These are phyloP conservation scores for Aspergillus spinulosporus DNA, from an alignment of 2,329 filamentous ascomycete genomes.

Conservation along the genomic window DNA sequence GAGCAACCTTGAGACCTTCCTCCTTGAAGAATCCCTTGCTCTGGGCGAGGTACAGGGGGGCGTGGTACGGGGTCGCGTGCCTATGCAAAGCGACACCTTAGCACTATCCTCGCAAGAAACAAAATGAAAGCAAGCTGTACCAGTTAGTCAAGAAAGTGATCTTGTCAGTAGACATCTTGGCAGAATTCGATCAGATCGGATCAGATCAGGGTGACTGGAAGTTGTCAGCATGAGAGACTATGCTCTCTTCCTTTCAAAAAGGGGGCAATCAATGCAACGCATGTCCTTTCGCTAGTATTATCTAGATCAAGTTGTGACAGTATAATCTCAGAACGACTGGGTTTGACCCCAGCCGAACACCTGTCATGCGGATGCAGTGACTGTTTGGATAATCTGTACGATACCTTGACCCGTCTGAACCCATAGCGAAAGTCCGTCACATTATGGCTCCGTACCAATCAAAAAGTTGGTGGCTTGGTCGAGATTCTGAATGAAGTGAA, in stretches of 20 bases:
- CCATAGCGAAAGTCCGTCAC: constrained; percentile 30
- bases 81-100: constrained; percentile 46
- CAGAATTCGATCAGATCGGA: constrained; percentile 38
- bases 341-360: constrained; percentile 36
- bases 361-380: constrained; percentile 46
- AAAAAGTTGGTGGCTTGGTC: constrained; percentile 2
- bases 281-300: constrained; percentile 88
- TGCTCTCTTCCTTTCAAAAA: constrained; percentile 23
- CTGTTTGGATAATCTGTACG: constrained; percentile 36
- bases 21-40: constrained; percentile 72
- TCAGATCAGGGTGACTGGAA: constrained; percentile 19
- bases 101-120: constrained; percentile 17
- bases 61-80: constrained; percentile 81
- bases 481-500: too few relatives aligned
- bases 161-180: constrained; percentile 76
- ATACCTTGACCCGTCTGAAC: constrained; percentile 46
- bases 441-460: constrained; percentile 35
- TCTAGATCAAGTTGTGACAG: constrained; percentile 82
- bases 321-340: constrained; percentile 69
- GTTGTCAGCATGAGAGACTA: constrained; percentile 27
- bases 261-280: constrained; percentile 61
- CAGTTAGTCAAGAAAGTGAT: constrained; percentile 84
- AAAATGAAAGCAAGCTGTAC: constrained; percentile 46
- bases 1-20: constrained; percentile 73
- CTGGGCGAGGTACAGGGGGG: constrained; percentile 74